Percentiles rank a stretch among this genome's conserved stretches.
Conservation (phyloP, 805 yeast genomes). For the Pichia exigua region DNA sequence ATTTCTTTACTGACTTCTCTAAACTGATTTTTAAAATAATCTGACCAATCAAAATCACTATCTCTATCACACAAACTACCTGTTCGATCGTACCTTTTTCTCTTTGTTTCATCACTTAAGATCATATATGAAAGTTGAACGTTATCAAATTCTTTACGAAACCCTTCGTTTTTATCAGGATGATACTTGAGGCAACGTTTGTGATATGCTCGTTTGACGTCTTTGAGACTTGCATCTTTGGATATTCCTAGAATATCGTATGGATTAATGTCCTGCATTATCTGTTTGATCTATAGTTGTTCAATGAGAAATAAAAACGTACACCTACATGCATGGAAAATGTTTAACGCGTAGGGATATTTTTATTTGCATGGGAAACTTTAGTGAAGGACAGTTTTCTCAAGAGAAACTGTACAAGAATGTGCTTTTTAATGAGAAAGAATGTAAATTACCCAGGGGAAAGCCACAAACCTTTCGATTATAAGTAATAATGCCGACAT, state of each 20-base stretch:
- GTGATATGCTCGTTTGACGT: slow-evolving; percentile 61
- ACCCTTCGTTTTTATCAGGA: slow-evolving; percentile 53
- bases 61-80: slow-evolving; percentile 47
- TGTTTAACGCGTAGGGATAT: too few relatives aligned
- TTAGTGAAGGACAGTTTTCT: background rate
- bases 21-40: slow-evolving; percentile 39
- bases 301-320: too few relatives aligned
- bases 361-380: too few relatives aligned
- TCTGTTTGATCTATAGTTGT: background rate
- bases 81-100: slow-evolving; percentile 58
- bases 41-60: slow-evolving; percentile 48
- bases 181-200: slow-evolving; percentile 55
- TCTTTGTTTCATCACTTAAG: slow-evolving; percentile 47
- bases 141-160: slow-evolving; percentile 44
- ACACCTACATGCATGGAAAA: too few relatives aligned
- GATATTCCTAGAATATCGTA: slow-evolving; percentile 44
- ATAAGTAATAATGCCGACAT: too few relatives aligned
- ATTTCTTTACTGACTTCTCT: slow-evolving; percentile 50
- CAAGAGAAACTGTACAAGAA: background rate
- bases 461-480: too few relatives aligned
- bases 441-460: too few relatives aligned
- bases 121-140: slow-evolving; percentile 72
- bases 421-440: too few relatives aligned
- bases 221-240: slow-evolving; percentile 36
- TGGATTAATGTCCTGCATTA: slow-evolving; percentile 33